phyloP scores from a whole-genome alignment of 179 eudicot species.

The Dionaea muscipula region DNA sequence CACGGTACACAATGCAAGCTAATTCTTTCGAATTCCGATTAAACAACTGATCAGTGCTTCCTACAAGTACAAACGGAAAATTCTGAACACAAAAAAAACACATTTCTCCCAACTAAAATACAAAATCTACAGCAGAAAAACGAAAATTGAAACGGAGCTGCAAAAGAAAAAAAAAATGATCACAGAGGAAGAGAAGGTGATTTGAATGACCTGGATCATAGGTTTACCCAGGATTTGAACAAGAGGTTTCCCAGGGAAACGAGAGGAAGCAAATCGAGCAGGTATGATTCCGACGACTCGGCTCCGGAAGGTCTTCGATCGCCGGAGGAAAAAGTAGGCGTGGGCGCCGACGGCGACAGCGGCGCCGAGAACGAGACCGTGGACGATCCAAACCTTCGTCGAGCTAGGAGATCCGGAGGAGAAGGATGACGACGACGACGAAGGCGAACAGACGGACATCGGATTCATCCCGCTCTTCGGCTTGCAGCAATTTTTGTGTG shows the following conservation, averaged over 20 bases:
- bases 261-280: conserved; percentile 67
- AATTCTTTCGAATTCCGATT: too few relatives aligned
- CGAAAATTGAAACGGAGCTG: too few relatives aligned
- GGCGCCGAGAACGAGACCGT: conserved; percentile 48
- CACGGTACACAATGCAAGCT: too few relatives aligned
- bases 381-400: conserved; percentile 40
- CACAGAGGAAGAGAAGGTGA: too few relatives aligned
- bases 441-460: conserved; percentile 31
- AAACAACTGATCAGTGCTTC: too few relatives aligned
- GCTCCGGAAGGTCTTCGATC: conserved; percentile 43
- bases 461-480: conserved; percentile 1
- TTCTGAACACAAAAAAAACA: too few relatives aligned
- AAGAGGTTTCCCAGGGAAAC: conserved; percentile 75
- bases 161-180: too few relatives aligned
- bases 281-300: conserved; percentile 79
- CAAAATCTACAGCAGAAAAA: too few relatives aligned
- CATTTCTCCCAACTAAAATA: too few relatives aligned
- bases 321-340: conserved; percentile 27
- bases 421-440: conserved; percentile 22
- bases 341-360: conserved; percentile 50
- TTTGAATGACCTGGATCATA: conserved; percentile 98
- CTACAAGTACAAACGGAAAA: too few relatives aligned
- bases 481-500: too few relatives aligned
- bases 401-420: conserved; percentile 24
- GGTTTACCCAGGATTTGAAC: conserved; percentile 79